Evolutionary conservation across 179 eudicot genomes (phyloP), one percentile per base, ranked within the genome.

Genomic region (Vitellaria paradoxa): DNA sequence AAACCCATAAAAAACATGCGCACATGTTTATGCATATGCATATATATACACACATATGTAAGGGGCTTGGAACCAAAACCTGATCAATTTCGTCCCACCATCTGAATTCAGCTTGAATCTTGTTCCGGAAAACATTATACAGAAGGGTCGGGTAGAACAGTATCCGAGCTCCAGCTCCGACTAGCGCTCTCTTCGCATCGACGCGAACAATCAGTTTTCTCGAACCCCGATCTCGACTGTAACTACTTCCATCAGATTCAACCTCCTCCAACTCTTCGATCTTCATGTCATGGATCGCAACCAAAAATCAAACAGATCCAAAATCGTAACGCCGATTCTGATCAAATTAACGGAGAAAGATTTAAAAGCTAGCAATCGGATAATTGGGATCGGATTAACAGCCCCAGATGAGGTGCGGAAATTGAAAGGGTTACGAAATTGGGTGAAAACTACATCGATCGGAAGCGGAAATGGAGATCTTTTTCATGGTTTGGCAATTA

Each of bases 11-110:
- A 13, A 26, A 65, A 45, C 26, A 30, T 30, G 2, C 37, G 1
- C 37, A 30, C n/a, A n/a, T n/a, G n/a, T n/a, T n/a, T 30, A 30
- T 30, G 37, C 37, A 30, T 30, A 30, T 30, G 2, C 2, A 30
- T 30, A 30, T 0, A 30, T 30, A 30, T 2, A 30, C 37, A 30
- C 37, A 30, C 37, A 30, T 30, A 30, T 30, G 2, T 30, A 30
- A 30, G 37, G 37, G 37, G 37, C 37, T 30, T 30, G 21, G 52
- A 73, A 52, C 55, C 13, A 42, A 50, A 15, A 96, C 99, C 99
- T 93, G 87, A 84, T 89, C 99, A 75, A 96, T 83, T 50, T 86
- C 86, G 72, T 96, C 99, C 99, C 99, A 96, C 99, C 99, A 96
- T 1, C 98, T 84, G 76, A 96, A 96, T 86, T 96, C 94, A 0